A percentile compares a stretch with the other conserved stretches of the same genome.
These are phyloP conservation scores for Excoecaria cochinchinensis DNA, from an alignment of 345 rosid species.

Conservation along the genomic window DNA sequence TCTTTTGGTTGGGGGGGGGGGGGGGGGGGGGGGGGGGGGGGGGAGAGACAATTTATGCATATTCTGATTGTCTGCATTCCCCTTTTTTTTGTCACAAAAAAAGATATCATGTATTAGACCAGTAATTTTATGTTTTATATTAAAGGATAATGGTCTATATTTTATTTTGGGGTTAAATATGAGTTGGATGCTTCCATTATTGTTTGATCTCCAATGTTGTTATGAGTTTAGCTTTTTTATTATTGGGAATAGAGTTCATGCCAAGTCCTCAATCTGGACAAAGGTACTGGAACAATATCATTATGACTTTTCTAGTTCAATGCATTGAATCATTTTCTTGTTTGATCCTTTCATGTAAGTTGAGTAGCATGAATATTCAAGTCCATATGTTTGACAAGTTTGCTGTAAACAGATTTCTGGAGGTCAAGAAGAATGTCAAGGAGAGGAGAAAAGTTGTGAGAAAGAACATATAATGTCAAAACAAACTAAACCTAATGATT, in stretches of 20 bases:
- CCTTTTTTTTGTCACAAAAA: not conserved
- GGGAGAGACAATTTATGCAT: not conserved
- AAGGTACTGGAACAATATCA: not conserved
- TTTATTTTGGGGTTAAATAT: not conserved
- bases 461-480: constrained; percentile 26
- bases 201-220: not conserved
- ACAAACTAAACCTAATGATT: constrained; percentile 42
- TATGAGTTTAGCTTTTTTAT: not conserved
- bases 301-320: not conserved
- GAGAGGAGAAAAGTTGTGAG: constrained; percentile 38
- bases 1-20: not conserved
- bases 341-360: constrained; percentile 4
- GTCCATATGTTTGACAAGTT: constrained; percentile 24
- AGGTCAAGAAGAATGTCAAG: constrained; percentile 37
- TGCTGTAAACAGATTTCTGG: constrained; percentile 40
- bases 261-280: not conserved
- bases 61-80: constrained; percentile 1
- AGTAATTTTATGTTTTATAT: not conserved
- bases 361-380: constrained; percentile 11
- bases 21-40: too few species aligned
- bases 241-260: too few species aligned
- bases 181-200: not conserved
- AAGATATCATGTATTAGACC: not conserved
- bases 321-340: not conserved
- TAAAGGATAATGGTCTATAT: not conserved